phyloP scores from a whole-genome alignment of 2,329 filamentous ascomycete species.

The Ceratocystis papillata region DNA sequence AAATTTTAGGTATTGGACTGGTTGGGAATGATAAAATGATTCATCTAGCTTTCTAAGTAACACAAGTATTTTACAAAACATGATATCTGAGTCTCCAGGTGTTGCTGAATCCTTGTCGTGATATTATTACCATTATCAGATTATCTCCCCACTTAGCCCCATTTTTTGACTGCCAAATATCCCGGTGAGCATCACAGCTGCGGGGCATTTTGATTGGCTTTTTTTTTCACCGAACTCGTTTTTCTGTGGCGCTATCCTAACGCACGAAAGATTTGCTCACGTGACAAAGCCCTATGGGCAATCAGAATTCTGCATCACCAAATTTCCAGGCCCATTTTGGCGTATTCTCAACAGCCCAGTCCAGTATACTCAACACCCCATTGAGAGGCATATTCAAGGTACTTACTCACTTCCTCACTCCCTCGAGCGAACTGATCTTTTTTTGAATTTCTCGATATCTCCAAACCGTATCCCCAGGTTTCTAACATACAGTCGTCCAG shows the following conservation, averaged over 20 bases:
- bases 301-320: constrained; percentile 31
- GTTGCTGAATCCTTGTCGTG: not conserved
- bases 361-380: constrained; percentile 31
- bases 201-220: constrained; percentile 6
- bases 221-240: not conserved
- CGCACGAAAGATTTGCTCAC: constrained; percentile 27
- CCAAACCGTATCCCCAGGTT: constrained; percentile 6
- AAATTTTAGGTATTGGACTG: constrained; percentile 14
- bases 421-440: constrained; percentile 24
- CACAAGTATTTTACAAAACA: not conserved
- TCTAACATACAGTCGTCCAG: constrained; percentile 36
- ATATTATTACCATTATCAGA: not conserved
- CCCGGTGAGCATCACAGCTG: constrained; percentile 4
- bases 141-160: not conserved
- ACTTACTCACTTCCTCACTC: constrained; percentile 25
- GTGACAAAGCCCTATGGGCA: constrained; percentile 32
- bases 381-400: constrained; percentile 37
- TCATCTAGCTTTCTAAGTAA: not conserved
- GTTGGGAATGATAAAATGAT: not conserved
- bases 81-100: not conserved
- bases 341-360: constrained; percentile 30
- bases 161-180: constrained; percentile 16
- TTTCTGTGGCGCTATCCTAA: constrained; percentile 21
- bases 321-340: constrained; percentile 32
- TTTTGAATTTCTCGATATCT: constrained; percentile 9